Conservation (phyloP, 1,139 yeast species). For the Wickerhamomyces sp. region DNA sequence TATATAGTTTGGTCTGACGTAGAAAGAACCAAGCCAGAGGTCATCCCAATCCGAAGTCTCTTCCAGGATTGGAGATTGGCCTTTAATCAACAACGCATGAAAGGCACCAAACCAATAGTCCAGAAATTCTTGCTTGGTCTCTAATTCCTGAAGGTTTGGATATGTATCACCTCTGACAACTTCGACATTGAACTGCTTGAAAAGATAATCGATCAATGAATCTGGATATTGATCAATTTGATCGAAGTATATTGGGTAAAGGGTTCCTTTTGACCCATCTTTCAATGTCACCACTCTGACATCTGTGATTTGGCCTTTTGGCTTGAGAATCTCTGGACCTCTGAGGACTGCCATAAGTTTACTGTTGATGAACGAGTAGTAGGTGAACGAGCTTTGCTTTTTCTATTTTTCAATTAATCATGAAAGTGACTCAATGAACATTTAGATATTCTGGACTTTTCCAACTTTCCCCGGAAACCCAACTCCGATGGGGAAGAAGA, state of each 20-base stretch:
- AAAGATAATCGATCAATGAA: constrained; percentile 64
- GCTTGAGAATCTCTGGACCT: constrained; percentile 23
- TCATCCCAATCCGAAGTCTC: constrained; percentile 35
- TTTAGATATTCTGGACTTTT: too few species aligned
- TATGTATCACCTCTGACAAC: constrained; percentile 79
- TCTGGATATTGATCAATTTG: constrained; percentile 50
- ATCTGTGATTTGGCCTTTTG: constrained; percentile 24
- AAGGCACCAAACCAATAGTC: constrained; percentile 87
- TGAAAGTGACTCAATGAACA: too few species aligned
- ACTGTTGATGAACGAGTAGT: too few species aligned
- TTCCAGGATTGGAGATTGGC: constrained; percentile 17
- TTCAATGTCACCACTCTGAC: constrained; percentile 54
- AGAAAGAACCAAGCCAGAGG: constrained; percentile 59
- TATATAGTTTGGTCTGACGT: constrained; percentile 70
- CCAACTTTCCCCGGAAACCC: too few species aligned
- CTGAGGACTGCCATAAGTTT: constrained; percentile 8
- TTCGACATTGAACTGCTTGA: constrained; percentile 78
- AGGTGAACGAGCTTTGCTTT: too few species aligned
- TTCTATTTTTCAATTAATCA: too few species aligned
- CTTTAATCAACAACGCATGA: constrained; percentile 45
- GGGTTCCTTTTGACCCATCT: constrained; percentile 78
- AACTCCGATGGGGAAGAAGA: too few species aligned
- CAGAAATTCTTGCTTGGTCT: constrained; percentile 61
- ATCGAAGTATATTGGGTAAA: constrained; percentile 64
- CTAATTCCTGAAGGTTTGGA: constrained; percentile 58